A percentile compares a stretch with the other conserved stretches of the same genome.
Conservation (phyloP, 176 grass and related monocot species). For the Carex scoparia region DNA sequence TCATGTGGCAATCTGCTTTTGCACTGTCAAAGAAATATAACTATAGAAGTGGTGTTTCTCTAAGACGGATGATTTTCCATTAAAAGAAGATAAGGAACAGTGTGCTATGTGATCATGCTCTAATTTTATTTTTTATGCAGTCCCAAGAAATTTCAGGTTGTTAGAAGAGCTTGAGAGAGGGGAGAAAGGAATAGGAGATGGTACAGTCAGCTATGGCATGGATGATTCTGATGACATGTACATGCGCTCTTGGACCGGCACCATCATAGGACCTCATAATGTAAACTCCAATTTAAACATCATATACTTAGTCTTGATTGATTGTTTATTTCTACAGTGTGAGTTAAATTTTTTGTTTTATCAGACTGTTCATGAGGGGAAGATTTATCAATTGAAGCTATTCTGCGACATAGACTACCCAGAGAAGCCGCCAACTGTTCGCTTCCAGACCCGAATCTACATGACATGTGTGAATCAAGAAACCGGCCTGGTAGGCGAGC, state of each 20-base stretch:
- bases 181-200: conserved; percentile 84
- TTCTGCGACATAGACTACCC: conserved; percentile 83
- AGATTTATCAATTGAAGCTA: conserved; percentile 71
- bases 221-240: conserved; percentile 83
- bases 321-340: not conserved
- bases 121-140: conserved; percentile 26
- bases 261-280: conserved; percentile 72
- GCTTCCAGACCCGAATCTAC: conserved; percentile 68
- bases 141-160: conserved; percentile 79
- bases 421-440: conserved; percentile 68
- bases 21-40: not conserved
- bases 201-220: conserved; percentile 81
- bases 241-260: conserved; percentile 79
- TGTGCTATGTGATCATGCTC: not conserved
- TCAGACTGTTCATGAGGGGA: conserved; percentile 75
- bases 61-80: not conserved
- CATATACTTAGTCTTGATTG: not conserved
- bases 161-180: conserved; percentile 84
- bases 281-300: conserved; percentile 18
- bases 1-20: not conserved
- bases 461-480: conserved; percentile 76
- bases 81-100: not conserved
- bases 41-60: not conserved
- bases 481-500: conserved; percentile 37
- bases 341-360: not conserved